A percentile compares a stretch with the other conserved stretches of the same genome.
These are phyloP conservation scores for Tephrocybe sp. DNA, from an alignment of 768 basidiomycete species.

Conservation along the genomic window DNA sequence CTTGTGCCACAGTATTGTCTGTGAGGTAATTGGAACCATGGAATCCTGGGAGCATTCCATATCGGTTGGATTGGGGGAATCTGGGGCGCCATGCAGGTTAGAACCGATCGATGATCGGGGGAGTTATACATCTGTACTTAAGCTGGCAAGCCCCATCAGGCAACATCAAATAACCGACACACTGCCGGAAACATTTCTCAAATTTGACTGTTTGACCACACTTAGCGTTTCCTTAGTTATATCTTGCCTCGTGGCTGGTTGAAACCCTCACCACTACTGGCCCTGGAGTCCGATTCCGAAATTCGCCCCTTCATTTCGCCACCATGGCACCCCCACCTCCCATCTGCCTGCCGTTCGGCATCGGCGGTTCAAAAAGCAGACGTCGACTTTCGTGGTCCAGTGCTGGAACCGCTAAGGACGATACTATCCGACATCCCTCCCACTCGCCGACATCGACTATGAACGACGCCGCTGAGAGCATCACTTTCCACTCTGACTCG, in stretches of 20 bases:
- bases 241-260: slow-evolving; percentile 18
- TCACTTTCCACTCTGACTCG: slow-evolving; percentile 62
- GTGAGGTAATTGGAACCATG: neutral
- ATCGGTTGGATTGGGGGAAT: neutral
- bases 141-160: slow-evolving; percentile 12
- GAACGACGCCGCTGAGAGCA: slow-evolving; percentile 42
- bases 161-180: slow-evolving; percentile 13
- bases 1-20: neutral
- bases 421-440: slow-evolving; percentile 40
- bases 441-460: slow-evolving; percentile 45
- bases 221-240: slow-evolving; percentile 2
- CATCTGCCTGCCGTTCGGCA: slow-evolving; percentile 58
- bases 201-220: slow-evolving; percentile 7
- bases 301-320: slow-evolving; percentile 23
- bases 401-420: slow-evolving; percentile 29
- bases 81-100: neutral
- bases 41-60: neutral
- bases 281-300: neutral
- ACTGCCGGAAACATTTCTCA: slow-evolving; percentile 14
- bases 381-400: slow-evolving; percentile 49
- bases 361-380: slow-evolving; percentile 43
- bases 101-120: slow-evolving; percentile 10
- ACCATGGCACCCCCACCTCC: slow-evolving; percentile 56
- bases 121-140: too few relatives aligned
- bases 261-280: neutral